Evolutionary conservation across 2,329 filamentous ascomycete genomes (phyloP).

Genomic region (Penicillium brevicompactum): DNA sequence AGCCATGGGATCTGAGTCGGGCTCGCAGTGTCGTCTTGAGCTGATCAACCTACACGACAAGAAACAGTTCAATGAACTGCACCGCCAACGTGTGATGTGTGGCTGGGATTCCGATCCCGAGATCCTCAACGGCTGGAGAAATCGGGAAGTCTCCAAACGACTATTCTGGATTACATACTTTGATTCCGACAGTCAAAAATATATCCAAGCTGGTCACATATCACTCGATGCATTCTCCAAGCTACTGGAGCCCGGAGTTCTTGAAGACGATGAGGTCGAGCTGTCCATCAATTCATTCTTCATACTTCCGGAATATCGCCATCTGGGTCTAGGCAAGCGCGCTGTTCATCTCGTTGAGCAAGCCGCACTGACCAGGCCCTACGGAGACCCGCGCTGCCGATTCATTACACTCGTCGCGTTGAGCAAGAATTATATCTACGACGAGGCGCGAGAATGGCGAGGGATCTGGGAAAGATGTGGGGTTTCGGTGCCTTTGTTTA

Average conservation of each 20-base stretch:
- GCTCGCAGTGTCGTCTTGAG: conserved; percentile 2
- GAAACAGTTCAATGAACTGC: conserved; percentile 20
- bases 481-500: conserved; percentile 12
- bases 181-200: background rate
- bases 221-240: conserved; percentile 27
- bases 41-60: conserved; percentile 10
- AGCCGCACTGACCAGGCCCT: conserved; percentile 13
- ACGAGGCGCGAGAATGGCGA: conserved; percentile 14
- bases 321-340: conserved; percentile 15
- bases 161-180: conserved; percentile 26
- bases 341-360: conserved; percentile 23
- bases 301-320: conserved; percentile 25
- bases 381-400: conserved; percentile 22
- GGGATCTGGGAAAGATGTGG: conserved; percentile 15
- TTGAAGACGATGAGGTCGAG: conserved; percentile 14
- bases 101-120: conserved; percentile 19
- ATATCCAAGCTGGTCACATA: conserved; percentile 29
- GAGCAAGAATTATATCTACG: conserved; percentile 27
- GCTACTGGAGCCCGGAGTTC: conserved; percentile 19
- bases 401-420: conserved; percentile 20
- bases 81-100: conserved; percentile 21
- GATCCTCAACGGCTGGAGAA: conserved; percentile 14
- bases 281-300: conserved; percentile 30
- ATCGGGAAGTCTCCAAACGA: conserved; percentile 16
- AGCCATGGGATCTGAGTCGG: background rate